A percentile compares a stretch with the other conserved stretches of the same genome.
phyloP scores from a whole-genome alignment of 306 rosid genomes.

The Cucumis hystrix region DNA sequence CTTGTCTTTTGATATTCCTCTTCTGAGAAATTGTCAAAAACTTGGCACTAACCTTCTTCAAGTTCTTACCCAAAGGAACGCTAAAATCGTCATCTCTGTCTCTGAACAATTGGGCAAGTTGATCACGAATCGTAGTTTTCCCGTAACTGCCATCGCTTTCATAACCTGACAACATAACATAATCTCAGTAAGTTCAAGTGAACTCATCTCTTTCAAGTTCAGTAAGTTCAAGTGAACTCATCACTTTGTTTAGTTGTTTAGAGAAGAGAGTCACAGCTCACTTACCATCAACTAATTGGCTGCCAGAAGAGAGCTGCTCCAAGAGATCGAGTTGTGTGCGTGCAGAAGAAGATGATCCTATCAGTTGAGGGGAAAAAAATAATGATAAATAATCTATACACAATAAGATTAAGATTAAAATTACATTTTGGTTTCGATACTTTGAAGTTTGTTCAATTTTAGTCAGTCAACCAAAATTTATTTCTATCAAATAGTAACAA shows the following conservation, averaged over 20 bases:
- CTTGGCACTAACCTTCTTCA: slow-evolving; percentile 69
- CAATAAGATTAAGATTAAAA: neutral
- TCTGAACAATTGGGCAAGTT: slow-evolving; percentile 50
- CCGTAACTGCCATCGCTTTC: slow-evolving; percentile 44
- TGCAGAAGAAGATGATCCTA: slow-evolving; percentile 62
- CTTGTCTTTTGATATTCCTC: slow-evolving; percentile 83
- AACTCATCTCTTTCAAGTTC: neutral
- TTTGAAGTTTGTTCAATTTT: no score
- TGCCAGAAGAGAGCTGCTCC: slow-evolving; percentile 76
- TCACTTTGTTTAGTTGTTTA: neutral
- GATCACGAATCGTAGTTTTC: slow-evolving; percentile 50
- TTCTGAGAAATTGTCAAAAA: slow-evolving; percentile 72
- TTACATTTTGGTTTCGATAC: neutral
- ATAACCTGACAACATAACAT: slow-evolving; percentile 33
- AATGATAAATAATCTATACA: neutral
- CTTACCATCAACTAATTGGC: slow-evolving; percentile 48
- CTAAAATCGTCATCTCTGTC: slow-evolving; percentile 70
- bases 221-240: neutral
- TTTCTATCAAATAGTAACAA: no score
- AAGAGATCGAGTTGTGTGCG: slow-evolving; percentile 79
- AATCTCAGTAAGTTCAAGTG: neutral
- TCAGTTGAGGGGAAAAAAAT: neutral
- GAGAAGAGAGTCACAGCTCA: neutral
- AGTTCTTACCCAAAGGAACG: slow-evolving; percentile 60
- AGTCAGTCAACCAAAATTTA: no score